A percentile compares a stretch with the other conserved stretches of the same genome.
These are phyloP conservation scores for Cucurbita argyrosperma DNA, from an alignment of 306 rosid species.

Conservation along the genomic window DNA sequence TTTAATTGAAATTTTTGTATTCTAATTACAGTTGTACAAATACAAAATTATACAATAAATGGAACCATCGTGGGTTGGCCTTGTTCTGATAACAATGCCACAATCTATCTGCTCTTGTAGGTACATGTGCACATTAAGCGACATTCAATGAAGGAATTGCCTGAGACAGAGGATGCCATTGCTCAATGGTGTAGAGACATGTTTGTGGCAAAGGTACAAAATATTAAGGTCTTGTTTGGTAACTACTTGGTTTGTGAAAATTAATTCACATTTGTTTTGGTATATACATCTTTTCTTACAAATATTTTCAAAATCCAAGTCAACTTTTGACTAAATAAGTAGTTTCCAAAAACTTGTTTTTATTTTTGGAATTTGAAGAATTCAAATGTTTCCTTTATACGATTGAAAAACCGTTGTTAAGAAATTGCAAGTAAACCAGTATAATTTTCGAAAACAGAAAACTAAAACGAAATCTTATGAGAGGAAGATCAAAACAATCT, in stretches of 20 bases:
- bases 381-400: background rate
- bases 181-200: slow-evolving; percentile 91
- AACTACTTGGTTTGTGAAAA: background rate
- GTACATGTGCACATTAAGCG: slow-evolving; percentile 88
- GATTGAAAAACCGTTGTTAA: background rate
- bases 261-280: background rate
- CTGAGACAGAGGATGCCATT: slow-evolving; percentile 79
- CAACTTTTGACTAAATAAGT: background rate
- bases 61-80: background rate
- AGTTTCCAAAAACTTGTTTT: background rate
- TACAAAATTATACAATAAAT: background rate
- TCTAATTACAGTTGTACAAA: background rate
- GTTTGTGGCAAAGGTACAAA: slow-evolving; percentile 59
- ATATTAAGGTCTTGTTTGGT: background rate
- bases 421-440: background rate
- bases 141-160: slow-evolving; percentile 69
- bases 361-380: background rate
- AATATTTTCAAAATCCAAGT: background rate
- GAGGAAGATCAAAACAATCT: background rate
- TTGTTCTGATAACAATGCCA: background rate
- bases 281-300: too few species aligned
- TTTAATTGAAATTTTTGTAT: background rate
- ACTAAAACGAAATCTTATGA: background rate
- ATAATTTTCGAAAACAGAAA: background rate
- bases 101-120: slow-evolving; percentile 18